Conservation (phyloP, 2,329 filamentous ascomycete genomes). For the Lecanosticta acicola region DNA sequence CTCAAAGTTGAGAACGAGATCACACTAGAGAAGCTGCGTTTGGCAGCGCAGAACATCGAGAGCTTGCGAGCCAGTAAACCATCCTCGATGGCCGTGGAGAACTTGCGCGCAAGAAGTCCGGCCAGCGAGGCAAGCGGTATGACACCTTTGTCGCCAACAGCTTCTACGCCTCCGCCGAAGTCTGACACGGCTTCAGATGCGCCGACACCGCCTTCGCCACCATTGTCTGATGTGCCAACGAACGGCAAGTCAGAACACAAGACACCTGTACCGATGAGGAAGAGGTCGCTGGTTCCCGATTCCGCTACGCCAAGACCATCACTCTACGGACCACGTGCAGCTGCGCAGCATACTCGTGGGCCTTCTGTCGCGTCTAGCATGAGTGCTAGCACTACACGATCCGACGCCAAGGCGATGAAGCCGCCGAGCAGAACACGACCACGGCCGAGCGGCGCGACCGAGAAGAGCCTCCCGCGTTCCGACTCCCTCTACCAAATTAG, state of each 20-base stretch:
- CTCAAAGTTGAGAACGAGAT: conserved; percentile 94
- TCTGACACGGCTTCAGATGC: conserved; percentile 59
- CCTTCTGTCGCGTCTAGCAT: conserved; percentile 47
- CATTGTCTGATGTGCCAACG: conserved; percentile 78
- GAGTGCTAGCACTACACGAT: conserved; percentile 18
- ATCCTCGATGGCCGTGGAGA: conserved; percentile 44
- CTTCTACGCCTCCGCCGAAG: conserved; percentile 77
- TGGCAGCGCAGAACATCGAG: conserved; percentile 52
- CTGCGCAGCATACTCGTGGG: conserved; percentile 49
- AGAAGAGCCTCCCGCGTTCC: conserved; percentile 49
- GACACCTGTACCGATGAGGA: conserved; percentile 37
- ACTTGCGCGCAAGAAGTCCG: conserved; percentile 42
- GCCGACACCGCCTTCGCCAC: conserved; percentile 84
- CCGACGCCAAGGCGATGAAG: conserved; percentile 26
- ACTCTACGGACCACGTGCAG: conserved; percentile 37
- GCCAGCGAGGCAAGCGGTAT: conserved; percentile 56
- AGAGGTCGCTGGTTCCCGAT: conserved; percentile 47
- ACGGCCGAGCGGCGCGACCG: conserved; percentile 26
- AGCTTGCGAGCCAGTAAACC: conserved; percentile 49
- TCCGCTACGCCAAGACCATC: conserved; percentile 49
- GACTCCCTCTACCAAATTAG: conserved; percentile 88
- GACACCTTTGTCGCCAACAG: conserved; percentile 78
- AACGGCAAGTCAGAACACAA: conserved; percentile 41
- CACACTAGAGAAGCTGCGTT: conserved; percentile 84
- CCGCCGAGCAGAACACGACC: conserved; percentile 43